Evolutionary conservation across 1,139 yeast genomes (phyloP).

Genomic region (Scheffersomyces quercinus): DNA sequence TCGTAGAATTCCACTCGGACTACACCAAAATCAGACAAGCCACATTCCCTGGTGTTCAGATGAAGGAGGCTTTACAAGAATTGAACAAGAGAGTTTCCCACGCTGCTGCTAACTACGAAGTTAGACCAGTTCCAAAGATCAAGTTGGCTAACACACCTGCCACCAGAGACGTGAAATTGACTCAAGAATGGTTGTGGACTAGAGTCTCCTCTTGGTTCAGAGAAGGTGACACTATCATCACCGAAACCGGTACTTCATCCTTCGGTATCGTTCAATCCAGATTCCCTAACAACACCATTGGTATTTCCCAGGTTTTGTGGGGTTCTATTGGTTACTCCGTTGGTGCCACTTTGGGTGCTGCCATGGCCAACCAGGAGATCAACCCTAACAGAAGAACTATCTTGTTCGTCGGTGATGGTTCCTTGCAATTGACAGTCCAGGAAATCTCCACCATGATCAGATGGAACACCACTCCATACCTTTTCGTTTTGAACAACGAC

Average conservation of each 20-base stretch:
- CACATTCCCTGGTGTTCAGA: slow-evolving; percentile 73
- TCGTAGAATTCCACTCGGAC: slow-evolving; percentile 89
- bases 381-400: slow-evolving; percentile 72
- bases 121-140: slow-evolving; percentile 48
- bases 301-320: slow-evolving; percentile 41
- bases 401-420: slow-evolving; percentile 87
- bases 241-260: slow-evolving; percentile 46
- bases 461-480: slow-evolving; percentile 77
- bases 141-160: slow-evolving; percentile 34
- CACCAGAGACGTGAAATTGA: slow-evolving; percentile 16
- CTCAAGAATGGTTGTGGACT: slow-evolving; percentile 41
- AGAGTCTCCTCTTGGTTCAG: slow-evolving; percentile 32
- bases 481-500: slow-evolving; percentile 79
- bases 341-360: slow-evolving; percentile 33
- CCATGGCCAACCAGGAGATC: slow-evolving; percentile 55
- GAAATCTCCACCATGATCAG: slow-evolving; percentile 83
- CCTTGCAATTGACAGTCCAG: slow-evolving; percentile 84
- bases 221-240: slow-evolving; percentile 36
- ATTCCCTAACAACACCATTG: slow-evolving; percentile 35
- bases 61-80: slow-evolving; percentile 65
- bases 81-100: slow-evolving; percentile 40
- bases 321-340: slow-evolving; percentile 35
- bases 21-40: slow-evolving; percentile 77
- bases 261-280: slow-evolving; percentile 41
- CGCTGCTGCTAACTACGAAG: slow-evolving; percentile 39